phyloP scores from a whole-genome alignment of 768 basidiomycete species.

The Lyophyllum semitale region DNA sequence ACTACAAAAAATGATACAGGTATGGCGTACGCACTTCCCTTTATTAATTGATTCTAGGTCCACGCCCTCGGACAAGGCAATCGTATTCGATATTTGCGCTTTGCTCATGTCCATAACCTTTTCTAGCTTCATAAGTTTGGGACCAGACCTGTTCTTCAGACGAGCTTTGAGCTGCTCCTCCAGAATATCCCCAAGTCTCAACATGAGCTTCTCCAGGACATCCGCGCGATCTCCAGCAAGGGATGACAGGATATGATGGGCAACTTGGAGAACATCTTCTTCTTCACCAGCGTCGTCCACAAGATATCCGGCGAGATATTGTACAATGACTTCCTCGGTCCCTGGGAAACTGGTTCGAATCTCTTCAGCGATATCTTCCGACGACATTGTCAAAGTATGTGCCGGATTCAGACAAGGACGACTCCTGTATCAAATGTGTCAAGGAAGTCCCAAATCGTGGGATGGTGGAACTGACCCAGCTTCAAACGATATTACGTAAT shows the following conservation, averaged over 20 bases:
- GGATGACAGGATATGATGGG: conserved; percentile 75
- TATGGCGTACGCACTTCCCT: conserved; percentile 67
- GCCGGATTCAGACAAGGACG: not conserved
- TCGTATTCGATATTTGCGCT: conserved; percentile 75
- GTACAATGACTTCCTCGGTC: conserved; percentile 82
- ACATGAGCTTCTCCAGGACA: conserved; percentile 68
- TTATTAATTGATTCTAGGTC: conserved; percentile 93
- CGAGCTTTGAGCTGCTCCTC: conserved; percentile 65
- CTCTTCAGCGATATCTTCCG: conserved; percentile 77
- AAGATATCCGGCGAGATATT: conserved; percentile 86
- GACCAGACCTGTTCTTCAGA: conserved; percentile 58
- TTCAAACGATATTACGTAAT: not conserved
- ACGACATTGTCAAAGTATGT: conserved; percentile 49
- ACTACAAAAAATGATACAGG: conserved; percentile 10
- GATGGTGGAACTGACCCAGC: no score
- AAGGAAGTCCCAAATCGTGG: no score
- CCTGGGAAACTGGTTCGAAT: conserved; percentile 71
- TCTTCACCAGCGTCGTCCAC: conserved; percentile 89
- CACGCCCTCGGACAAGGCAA: conserved; percentile 79
- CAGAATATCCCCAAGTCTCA: conserved; percentile 59
- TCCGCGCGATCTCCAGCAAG: conserved; percentile 62
- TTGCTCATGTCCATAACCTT: conserved; percentile 90
- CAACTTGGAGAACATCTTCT: conserved; percentile 80
- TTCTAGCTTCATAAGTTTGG: conserved; percentile 75
- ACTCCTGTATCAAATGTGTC: not conserved